Percentiles rank a stretch among this genome's conserved stretches.
Conservation (phyloP, 345 rosid species). For the Lepidium africanum region DNA sequence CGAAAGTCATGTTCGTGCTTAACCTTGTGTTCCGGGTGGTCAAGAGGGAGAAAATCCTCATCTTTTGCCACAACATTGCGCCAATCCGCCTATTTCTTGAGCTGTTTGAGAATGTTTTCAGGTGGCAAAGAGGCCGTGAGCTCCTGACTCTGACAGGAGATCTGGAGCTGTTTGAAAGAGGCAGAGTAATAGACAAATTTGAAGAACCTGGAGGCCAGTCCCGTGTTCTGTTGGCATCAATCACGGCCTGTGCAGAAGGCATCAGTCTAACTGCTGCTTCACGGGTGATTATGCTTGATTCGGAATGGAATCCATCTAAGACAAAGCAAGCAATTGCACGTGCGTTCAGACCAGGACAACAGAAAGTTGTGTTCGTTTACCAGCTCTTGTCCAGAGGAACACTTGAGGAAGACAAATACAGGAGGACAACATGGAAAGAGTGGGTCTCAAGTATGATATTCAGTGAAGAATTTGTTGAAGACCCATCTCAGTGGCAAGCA, state of each 20-base stretch:
- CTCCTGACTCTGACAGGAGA: constrained; percentile 73
- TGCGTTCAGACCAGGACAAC: constrained; percentile 91
- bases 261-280: constrained; percentile 92
- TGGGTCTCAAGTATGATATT: constrained; percentile 94
- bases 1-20: constrained; percentile 87
- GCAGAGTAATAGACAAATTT: constrained; percentile 72
- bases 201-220: constrained; percentile 66
- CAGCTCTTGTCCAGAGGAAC: constrained; percentile 76
- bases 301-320: constrained; percentile 93
- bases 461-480: constrained; percentile 82
- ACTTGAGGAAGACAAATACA: constrained; percentile 78
- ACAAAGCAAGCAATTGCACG: constrained; percentile 94
- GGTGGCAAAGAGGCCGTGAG: constrained; percentile 77
- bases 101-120: constrained; percentile 57
- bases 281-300: constrained; percentile 64
- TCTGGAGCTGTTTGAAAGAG: constrained; percentile 79
- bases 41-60: constrained; percentile 62
- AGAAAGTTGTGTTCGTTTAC: constrained; percentile 80
- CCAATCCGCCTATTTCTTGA: constrained; percentile 64
- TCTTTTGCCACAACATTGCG: constrained; percentile 93
- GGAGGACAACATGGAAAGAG: constrained; percentile 91
- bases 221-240: constrained; percentile 67
- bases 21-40: constrained; percentile 73
- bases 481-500: constrained; percentile 79
- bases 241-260: constrained; percentile 93